Evolutionary conservation across 2,329 filamentous ascomycete species (phyloP).

Genomic region (Clarireedia homoeocarpa): DNA sequence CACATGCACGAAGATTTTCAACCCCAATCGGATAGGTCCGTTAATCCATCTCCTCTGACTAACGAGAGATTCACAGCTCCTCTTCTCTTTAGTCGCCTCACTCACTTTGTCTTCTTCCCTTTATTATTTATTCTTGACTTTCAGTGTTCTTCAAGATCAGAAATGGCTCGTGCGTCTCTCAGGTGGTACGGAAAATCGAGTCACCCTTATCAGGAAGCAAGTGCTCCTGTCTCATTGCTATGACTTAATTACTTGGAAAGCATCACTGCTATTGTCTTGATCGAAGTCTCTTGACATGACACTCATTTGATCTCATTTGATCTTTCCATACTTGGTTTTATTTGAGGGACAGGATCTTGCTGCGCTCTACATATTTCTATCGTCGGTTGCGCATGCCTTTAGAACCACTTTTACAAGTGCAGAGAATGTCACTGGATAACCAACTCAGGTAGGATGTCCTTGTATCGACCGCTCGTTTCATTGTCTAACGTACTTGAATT

Average conservation of each 20-base stretch:
- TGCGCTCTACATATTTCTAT: no score
- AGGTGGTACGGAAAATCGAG: not conserved
- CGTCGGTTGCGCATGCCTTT: no score
- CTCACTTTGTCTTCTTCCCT: not conserved
- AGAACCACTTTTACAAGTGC: no score
- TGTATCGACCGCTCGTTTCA: no score
- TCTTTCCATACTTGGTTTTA: no score
- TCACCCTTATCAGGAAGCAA: not conserved
- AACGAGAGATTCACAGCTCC: not conserved
- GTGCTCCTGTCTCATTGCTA: not conserved
- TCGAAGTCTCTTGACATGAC: no score
- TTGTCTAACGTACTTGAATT: no score
- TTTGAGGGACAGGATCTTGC: no score
- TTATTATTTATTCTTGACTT: not conserved
- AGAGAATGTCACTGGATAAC: no score
- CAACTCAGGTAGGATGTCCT: no score
- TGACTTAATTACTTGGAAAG: not conserved
- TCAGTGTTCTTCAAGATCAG: not conserved
- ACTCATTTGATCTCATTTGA: no score
- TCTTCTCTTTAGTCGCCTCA: not conserved
- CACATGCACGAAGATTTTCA: constrained; percentile 8
- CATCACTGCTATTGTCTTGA: not conserved
- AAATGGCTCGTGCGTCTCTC: constrained; percentile 2
- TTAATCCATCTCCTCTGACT: constrained; percentile 8
- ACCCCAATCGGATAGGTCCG: constrained; percentile 16